Conservation (phyloP, 345 rosid species). For the Citrus mangshanensis region DNA sequence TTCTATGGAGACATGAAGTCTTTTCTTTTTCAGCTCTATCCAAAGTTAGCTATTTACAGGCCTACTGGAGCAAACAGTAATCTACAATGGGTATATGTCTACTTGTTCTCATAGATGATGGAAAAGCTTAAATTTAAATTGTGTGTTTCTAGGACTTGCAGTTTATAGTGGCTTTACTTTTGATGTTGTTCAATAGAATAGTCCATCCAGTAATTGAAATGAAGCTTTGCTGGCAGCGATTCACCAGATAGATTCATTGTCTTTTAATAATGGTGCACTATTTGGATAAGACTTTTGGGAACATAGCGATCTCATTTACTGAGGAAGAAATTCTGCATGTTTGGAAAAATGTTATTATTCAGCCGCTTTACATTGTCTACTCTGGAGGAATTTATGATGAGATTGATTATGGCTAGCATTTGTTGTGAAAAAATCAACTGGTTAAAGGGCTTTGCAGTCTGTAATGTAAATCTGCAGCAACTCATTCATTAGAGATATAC, state of each 20-base stretch:
- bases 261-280: neutral
- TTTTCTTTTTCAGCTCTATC: conserved; percentile 79
- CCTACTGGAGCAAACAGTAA: conserved; percentile 87
- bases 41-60: conserved; percentile 61
- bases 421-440: too few species aligned
- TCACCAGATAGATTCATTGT: neutral
- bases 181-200: neutral
- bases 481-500: neutral
- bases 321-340: conserved; percentile 1
- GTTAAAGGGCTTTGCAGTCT: neutral
- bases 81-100: conserved; percentile 78
- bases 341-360: neutral
- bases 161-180: neutral
- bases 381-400: neutral
- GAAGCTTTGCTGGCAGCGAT: neutral
- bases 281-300: neutral
- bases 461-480: neutral
- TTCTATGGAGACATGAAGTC: conserved; percentile 96
- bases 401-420: neutral
- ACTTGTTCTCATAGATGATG: neutral
- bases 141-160: neutral
- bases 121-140: neutral
- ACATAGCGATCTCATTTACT: neutral
- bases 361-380: neutral
- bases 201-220: neutral